Evolutionary conservation across 768 basidiomycete genomes (phyloP).

Genomic region (Inosperma sp.): DNA sequence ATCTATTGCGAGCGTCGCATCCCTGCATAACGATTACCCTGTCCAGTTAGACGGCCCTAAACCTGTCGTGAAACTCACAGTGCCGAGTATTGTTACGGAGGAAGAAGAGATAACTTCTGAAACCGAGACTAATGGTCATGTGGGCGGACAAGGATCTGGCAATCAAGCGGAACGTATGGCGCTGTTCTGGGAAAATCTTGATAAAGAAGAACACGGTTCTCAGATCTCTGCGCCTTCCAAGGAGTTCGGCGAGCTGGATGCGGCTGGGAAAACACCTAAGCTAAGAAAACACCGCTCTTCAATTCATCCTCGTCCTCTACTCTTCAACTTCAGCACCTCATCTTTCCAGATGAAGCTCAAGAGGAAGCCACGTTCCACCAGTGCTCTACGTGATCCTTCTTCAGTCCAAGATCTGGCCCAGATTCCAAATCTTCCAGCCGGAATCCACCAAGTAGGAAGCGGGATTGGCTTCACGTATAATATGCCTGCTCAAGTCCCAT

Average conservation of each 20-base stretch:
- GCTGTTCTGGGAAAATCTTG: slow-evolving; percentile 45
- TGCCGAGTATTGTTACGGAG: slow-evolving; percentile 15
- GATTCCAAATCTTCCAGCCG: slow-evolving; percentile 38
- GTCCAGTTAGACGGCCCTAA: neutral
- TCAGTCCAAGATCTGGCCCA: slow-evolving; percentile 22
- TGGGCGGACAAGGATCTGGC: neutral
- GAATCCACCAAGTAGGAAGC: slow-evolving; percentile 44
- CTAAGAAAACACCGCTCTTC: slow-evolving; percentile 38
- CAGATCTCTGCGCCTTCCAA: slow-evolving; percentile 15
- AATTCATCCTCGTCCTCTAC: slow-evolving; percentile 24
- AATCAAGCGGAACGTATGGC: slow-evolving; percentile 22
- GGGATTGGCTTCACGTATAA: slow-evolving; percentile 51
- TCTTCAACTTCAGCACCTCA: slow-evolving; percentile 31
- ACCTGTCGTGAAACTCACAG: slow-evolving; percentile 6
- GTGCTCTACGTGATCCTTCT: slow-evolving; percentile 24
- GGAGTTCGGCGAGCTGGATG: slow-evolving; percentile 21
- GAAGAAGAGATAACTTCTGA: slow-evolving; percentile 16
- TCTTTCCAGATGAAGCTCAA: slow-evolving; percentile 40
- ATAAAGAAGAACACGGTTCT: slow-evolving; percentile 32
- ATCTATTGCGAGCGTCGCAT: neutral
- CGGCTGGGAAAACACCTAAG: slow-evolving; percentile 29
- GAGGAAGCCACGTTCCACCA: slow-evolving; percentile 33
- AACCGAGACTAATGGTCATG: slow-evolving; percentile 10
- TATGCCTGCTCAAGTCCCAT: slow-evolving; percentile 25
- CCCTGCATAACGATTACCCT: neutral